Conservation (phyloP, 345 rosid genomes). For the Citrus inodora region DNA sequence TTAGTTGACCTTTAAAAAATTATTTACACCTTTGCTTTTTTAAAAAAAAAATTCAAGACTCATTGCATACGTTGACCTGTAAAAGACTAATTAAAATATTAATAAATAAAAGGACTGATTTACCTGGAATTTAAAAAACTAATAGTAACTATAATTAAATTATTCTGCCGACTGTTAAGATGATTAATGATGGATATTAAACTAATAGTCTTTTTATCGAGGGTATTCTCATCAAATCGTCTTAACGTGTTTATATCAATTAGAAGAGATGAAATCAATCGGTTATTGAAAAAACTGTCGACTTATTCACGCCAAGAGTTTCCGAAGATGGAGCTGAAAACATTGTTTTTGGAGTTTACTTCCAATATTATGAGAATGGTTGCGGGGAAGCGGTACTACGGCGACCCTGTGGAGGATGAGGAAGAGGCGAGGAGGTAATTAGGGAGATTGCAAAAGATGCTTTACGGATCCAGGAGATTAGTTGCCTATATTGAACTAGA, state of each 20-base stretch:
- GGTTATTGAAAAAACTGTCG: slow-evolving; percentile 34
- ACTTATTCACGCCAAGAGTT: slow-evolving; percentile 18
- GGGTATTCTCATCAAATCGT: slow-evolving; percentile 48
- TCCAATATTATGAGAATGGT: slow-evolving; percentile 36
- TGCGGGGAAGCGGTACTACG: slow-evolving; percentile 54
- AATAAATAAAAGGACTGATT: too few relatives aligned
- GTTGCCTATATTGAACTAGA: slow-evolving; percentile 32
- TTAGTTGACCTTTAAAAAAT: too few relatives aligned
- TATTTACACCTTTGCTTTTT: too few relatives aligned
- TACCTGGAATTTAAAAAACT: too few relatives aligned
- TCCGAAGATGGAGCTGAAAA: slow-evolving; percentile 35
- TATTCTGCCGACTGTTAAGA: too few relatives aligned
- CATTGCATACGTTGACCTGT: too few relatives aligned
- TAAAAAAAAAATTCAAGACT: too few relatives aligned
- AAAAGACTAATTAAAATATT: too few relatives aligned
- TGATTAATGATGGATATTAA: too few relatives aligned
- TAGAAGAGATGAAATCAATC: slow-evolving; percentile 42
- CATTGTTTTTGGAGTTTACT: slow-evolving; percentile 33
- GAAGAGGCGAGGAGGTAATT: slow-evolving; percentile 32
- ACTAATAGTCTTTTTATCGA: too few relatives aligned
- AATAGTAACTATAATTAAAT: too few relatives aligned
- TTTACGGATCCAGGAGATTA: slow-evolving; percentile 31
- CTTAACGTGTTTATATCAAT: slow-evolving; percentile 25
- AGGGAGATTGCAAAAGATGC: slow-evolving; percentile 13
- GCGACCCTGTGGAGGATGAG: slow-evolving; percentile 30